Evolutionary conservation across 73 alveolate genomes (phyloP), one percentile per base, ranked within the genome.

Genomic region (Stentor roeselii): DNA sequence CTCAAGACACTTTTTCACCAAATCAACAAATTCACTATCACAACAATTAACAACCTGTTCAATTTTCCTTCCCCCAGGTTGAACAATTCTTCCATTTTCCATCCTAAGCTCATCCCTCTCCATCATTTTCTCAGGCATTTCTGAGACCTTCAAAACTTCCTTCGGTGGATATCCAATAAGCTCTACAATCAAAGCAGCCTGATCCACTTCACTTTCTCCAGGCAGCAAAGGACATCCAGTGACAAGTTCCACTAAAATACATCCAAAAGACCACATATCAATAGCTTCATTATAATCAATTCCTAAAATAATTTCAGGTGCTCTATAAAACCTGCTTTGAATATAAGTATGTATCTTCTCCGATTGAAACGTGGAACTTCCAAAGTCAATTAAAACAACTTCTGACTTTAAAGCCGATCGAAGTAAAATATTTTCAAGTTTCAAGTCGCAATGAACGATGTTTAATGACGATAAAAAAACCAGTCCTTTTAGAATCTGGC

Each of bases 181-280:
- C 83, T 93, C 97, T 91, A 94, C 93, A 6, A 94, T 94, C 50
- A 89, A 87, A 14, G 86, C 93, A 86, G 93, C 58, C 80, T 94
- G 87, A 40, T 94, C 98, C 36, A 83, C 78, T 77, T 94, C 98
- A 84, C 90, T 91, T 58, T 94, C 98, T 38, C 98, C 98, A 40
- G 98, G 98, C 67, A 94, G 93, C 11, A 94, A 37, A 30, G 98
- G 98, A 59, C 84, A 78, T 58, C 99, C 99, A 0, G 92, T 86
- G 42, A 85, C 76, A 61, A 97, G 84, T 86, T 96, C 99, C 82
- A 91, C 91, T 3, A 96, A 90, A 3, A 96, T 90, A 90, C 99
- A 96, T 30, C 96, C 99, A 60, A 96, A 92, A 67, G 97, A 89
- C 99, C 99, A 96, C 95, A 96, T 96, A 92, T 96, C 99, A 38